Percentiles rank a stretch among this genome's conserved stretches.
These are phyloP conservation scores for Tylopilus subfusipes DNA, from an alignment of 768 basidiomycete species.

Conservation along the genomic window DNA sequence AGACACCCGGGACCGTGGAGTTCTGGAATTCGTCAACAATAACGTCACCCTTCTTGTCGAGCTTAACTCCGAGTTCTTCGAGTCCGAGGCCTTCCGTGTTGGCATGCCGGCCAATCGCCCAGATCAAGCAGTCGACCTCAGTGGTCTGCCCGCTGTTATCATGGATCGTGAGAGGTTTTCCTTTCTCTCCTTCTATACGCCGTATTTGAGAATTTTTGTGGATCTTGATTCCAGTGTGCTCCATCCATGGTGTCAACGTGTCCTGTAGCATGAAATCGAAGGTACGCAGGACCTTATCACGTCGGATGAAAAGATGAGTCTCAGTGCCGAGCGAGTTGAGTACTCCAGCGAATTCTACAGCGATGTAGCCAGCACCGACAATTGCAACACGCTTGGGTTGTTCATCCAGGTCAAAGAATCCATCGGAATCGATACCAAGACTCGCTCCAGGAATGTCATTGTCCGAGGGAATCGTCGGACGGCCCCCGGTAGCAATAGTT, in stretches of 20 bases:
- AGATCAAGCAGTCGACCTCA: constrained; percentile 84
- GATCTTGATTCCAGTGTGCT: constrained; percentile 86
- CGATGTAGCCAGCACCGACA: constrained; percentile 97
- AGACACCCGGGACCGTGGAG: constrained; percentile 65
- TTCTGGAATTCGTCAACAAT: constrained; percentile 91
- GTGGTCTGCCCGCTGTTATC: constrained; percentile 71
- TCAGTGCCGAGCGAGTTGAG: constrained; percentile 88
- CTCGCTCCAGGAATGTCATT: constrained; percentile 84
- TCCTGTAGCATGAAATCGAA: constrained; percentile 90
- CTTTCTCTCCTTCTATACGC: constrained; percentile 73
- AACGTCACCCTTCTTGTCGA: constrained; percentile 78
- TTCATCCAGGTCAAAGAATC: constrained; percentile 88
- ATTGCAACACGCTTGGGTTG: constrained; percentile 93
- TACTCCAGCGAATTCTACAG: constrained; percentile 94
- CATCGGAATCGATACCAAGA: constrained; percentile 89
- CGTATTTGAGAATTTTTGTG: constrained; percentile 75
- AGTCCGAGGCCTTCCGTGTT: constrained; percentile 77
- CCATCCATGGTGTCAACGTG: constrained; percentile 85
- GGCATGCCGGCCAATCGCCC: constrained; percentile 91
- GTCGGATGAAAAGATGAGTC: constrained; percentile 88
- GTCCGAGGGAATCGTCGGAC: constrained; percentile 75
- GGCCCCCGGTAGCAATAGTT: constrained; percentile 82
- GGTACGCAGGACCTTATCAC: constrained; percentile 85
- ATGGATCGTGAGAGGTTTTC: constrained; percentile 70
- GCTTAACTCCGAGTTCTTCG: constrained; percentile 70